Percentiles rank a stretch among this genome's conserved stretches.
Evolutionary conservation across 2,329 filamentous ascomycete genomes (phyloP).

Genomic region (Fusarium pseudocircinatum): DNA sequence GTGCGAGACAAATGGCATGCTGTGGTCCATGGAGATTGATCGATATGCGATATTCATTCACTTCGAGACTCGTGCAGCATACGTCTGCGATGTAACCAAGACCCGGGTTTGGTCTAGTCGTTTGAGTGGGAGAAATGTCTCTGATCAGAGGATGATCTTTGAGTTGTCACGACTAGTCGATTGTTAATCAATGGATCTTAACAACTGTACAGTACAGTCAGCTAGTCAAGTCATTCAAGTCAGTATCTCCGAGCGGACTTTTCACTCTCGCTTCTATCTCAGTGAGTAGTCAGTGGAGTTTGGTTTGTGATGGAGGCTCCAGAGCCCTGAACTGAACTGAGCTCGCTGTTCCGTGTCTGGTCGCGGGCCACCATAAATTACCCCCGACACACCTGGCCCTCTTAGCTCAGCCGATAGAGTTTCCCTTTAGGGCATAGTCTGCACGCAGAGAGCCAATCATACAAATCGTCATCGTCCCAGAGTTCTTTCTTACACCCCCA

Average conservation of each 20-base stretch:
- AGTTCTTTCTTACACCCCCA: not conserved
- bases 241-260: slow-evolving; percentile 15
- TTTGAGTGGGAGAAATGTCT: not conserved
- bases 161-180: not conserved
- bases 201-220: slow-evolving; percentile 4
- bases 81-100: slow-evolving; percentile 10
- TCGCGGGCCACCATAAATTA: slow-evolving; percentile 8
- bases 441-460: slow-evolving; percentile 8
- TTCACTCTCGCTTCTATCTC: slow-evolving; percentile 4
- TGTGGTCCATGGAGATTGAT: not conserved
- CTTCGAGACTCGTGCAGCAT: slow-evolving; percentile 13
- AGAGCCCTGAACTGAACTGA: not conserved
- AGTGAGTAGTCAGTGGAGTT: slow-evolving; percentile 8
- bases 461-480: slow-evolving; percentile 3
- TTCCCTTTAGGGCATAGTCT: not conserved
- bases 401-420: not conserved
- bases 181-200: not conserved
- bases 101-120: not conserved
- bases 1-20: not conserved
- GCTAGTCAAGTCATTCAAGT: not conserved
- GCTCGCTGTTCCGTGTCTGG: not conserved
- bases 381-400: slow-evolving; percentile 13
- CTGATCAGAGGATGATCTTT: not conserved
- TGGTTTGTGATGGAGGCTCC: not conserved
- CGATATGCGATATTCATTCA: not conserved